Conservation (phyloP, 192 early-diverging fungal genomes). For the Mortierella claussenii region DNA sequence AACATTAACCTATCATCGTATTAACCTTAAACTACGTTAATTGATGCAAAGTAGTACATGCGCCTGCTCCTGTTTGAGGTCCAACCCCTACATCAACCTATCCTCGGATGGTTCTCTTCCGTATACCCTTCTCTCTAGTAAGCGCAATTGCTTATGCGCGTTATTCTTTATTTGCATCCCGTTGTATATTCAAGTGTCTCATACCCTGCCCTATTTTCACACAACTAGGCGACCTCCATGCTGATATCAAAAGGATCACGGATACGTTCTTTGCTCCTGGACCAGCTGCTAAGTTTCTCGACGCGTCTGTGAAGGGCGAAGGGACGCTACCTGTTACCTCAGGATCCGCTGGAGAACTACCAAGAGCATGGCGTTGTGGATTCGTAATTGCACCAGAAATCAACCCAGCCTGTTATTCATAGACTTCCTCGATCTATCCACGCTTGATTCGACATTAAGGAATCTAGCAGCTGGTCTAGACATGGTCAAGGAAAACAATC, state of each 20-base stretch:
- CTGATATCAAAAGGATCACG: slow-evolving; percentile 13
- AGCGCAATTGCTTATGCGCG: not conserved
- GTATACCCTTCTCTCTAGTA: slow-evolving; percentile 11
- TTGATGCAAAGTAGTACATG: slow-evolving; percentile 8
- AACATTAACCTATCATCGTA: not conserved
- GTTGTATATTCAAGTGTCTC: not conserved
- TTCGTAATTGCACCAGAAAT: not conserved
- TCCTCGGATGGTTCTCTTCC: slow-evolving; percentile 22
- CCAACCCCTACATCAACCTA: not conserved
- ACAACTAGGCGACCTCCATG: slow-evolving; percentile 5
- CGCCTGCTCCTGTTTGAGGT: slow-evolving; percentile 4
- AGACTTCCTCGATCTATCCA: slow-evolving; percentile 3
- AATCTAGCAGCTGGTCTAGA: slow-evolving; percentile 15
- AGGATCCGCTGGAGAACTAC: not conserved
- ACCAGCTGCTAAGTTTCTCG: slow-evolving; percentile 1
- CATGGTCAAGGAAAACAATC: slow-evolving; percentile 8
- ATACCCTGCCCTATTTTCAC: not conserved
- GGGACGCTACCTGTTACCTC: not conserved
- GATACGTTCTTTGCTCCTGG: slow-evolving; percentile 6
- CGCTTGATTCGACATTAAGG: slow-evolving; percentile 6
- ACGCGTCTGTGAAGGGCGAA: slow-evolving; percentile 11
- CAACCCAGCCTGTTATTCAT: slow-evolving; percentile 10
- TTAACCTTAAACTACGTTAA: not conserved
- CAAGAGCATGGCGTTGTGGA: slow-evolving; percentile 6
- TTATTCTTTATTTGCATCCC: not conserved